Evolutionary conservation across 164 flowering plant species (phyloP).

Genomic region (grape (Vitis vinifera)): ASM3070453v1 NC_081806.1:4328501-4329000

Average conservation of each 20-base stretch:
- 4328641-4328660: background rate
- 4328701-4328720: background rate
- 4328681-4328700: background rate
- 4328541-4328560: too few relatives aligned
- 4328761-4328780: constrained; percentile 11
- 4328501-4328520: too few relatives aligned
- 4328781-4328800: constrained; percentile 13
- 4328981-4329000: too few relatives aligned
- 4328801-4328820: constrained; percentile 34
- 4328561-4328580: too few relatives aligned
- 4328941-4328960: constrained; percentile 9
- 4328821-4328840: constrained; percentile 43
- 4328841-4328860: constrained; percentile 43
- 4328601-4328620: too few relatives aligned
- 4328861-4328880: constrained; percentile 54
- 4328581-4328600: too few relatives aligned
- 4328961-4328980: constrained; percentile 13
- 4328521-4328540: too few relatives aligned
- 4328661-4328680: background rate
- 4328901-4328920: constrained; percentile 57
- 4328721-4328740: too few relatives aligned
- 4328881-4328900: constrained; percentile 49
- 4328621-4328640: background rate
- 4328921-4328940: constrained; percentile 31
- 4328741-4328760: background rate